phyloP scores from a whole-genome alignment of 202 grass and related monocot species.

The Zizania palustris region DNA sequence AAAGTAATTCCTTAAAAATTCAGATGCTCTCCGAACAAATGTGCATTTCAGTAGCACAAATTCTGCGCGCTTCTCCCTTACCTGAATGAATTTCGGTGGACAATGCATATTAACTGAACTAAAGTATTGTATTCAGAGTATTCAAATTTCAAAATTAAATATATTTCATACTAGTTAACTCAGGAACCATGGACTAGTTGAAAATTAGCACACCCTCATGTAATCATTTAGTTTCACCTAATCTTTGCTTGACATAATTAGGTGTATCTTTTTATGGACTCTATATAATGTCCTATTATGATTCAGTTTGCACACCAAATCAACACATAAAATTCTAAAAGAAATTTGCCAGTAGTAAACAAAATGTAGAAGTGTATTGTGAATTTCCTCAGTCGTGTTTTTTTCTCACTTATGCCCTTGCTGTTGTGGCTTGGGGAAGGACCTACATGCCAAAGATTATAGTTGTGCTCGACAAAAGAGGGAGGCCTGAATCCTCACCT shows the following conservation, averaged over 20 bases:
- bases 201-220: constrained; percentile 1
- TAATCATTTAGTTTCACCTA: background rate
- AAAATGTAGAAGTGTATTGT: too few relatives aligned
- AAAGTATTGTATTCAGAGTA: constrained; percentile 17
- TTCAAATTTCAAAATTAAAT: background rate
- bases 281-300: too few relatives aligned
- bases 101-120: constrained; percentile 33
- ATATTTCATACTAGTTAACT: background rate
- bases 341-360: too few relatives aligned
- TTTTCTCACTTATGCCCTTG: too few relatives aligned
- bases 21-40: constrained; percentile 88
- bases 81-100: constrained; percentile 54
- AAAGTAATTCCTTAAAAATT: constrained; percentile 97
- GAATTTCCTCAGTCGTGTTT: too few relatives aligned
- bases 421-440: too few relatives aligned
- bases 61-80: constrained; percentile 97
- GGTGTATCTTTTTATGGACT: background rate
- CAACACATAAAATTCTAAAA: too few relatives aligned
- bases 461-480: too few relatives aligned
- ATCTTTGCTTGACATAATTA: background rate
- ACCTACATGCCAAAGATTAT: too few relatives aligned
- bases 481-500: too few relatives aligned
- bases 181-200: background rate
- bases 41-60: constrained; percentile 94
- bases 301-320: too few relatives aligned